Base-by-base conservation (phyloP, 371 early-diverging fungal species). In the Mortierella sp. region DNA sequence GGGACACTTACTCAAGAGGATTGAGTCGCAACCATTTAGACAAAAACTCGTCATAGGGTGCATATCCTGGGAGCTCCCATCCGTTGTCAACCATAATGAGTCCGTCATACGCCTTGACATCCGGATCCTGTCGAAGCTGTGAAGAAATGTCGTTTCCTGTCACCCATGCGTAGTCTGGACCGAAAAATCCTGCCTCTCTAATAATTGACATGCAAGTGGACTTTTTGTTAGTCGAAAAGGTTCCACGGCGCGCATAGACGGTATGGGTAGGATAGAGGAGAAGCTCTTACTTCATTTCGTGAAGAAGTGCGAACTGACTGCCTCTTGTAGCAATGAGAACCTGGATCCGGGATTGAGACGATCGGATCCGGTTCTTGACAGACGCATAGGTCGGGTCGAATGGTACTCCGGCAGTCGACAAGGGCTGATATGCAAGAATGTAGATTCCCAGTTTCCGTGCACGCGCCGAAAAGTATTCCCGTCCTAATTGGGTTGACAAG, bases 81-180 rank as follows among this genome's bases (percentile, higher is more conserved):
- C 72, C 72, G 51, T 77, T 77, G 38, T 77, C 78, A n/a, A 77
- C 68, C 78, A 77, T 77, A 29, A 77, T 77, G 2, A 72, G 24
- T 10, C 78, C 78, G 65, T 77, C 78, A 29, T 49, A 77, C 4
- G 51, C 73, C 27, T 63, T 72, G 32, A 72, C 41, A 29, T 60
- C 63, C 7, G 70, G 43, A 27, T 76, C 41, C 27, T 43, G 29
- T 41, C 46, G 14, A 14, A 76, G 70, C 55, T 18, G 44, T 38
- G 29, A n/a, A 7, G 78, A 63, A 35, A 77, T 63, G 18, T 77
- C 73, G 65, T 72, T 77, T 49, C 41, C 10, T 14, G 72, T 72
- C 35, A 77, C 63, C 78, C 78, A 77, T 8, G 72, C 78, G 35
- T 77, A 77, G 18, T 72, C 72, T 35, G 72, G n/a, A 0, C 48